A percentile compares a stretch with the other conserved stretches of the same genome.
Conservation (phyloP, 768 basidiomycete genomes). For the Gelatoporia subvermispora region DNA sequence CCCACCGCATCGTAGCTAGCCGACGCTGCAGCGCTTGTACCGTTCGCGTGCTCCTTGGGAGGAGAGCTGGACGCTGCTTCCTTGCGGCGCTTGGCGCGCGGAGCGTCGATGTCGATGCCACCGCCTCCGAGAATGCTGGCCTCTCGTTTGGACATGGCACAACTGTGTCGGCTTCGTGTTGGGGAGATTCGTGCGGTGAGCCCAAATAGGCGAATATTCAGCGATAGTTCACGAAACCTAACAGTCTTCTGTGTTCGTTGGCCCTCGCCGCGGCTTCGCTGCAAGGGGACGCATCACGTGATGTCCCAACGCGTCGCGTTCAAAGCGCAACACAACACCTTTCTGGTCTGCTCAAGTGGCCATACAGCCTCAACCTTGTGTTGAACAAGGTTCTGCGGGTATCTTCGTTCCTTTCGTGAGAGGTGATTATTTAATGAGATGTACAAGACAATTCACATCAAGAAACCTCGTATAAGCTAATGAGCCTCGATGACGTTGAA, state of each 20-base stretch:
- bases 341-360: too few species aligned
- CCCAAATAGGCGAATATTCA: slow-evolving; percentile 1
- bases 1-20: slow-evolving; percentile 17
- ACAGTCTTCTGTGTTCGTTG: too few species aligned
- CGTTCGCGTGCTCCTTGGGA: slow-evolving; percentile 14
- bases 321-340: too few species aligned
- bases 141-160: slow-evolving; percentile 47
- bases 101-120: slow-evolving; percentile 37
- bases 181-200: slow-evolving; percentile 1
- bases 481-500: too few species aligned
- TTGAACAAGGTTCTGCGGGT: too few species aligned
- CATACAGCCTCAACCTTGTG: neutral
- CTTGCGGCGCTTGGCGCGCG: slow-evolving; percentile 49
- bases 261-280: neutral
- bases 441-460: too few species aligned
- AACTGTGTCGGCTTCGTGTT: neutral
- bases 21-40: slow-evolving; percentile 29
- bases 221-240: slow-evolving; percentile 9
- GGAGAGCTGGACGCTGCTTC: slow-evolving; percentile 27
- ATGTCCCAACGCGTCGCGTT: neutral
- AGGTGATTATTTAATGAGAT: too few species aligned
- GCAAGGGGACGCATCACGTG: slow-evolving; percentile 2
- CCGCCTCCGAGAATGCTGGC: slow-evolving; percentile 34
- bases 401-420: too few species aligned
- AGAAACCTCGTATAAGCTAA: too few species aligned